Evolutionary conservation across 371 early-diverging fungal species (phyloP).

Genomic region (Fennellomyces sp.): DNA sequence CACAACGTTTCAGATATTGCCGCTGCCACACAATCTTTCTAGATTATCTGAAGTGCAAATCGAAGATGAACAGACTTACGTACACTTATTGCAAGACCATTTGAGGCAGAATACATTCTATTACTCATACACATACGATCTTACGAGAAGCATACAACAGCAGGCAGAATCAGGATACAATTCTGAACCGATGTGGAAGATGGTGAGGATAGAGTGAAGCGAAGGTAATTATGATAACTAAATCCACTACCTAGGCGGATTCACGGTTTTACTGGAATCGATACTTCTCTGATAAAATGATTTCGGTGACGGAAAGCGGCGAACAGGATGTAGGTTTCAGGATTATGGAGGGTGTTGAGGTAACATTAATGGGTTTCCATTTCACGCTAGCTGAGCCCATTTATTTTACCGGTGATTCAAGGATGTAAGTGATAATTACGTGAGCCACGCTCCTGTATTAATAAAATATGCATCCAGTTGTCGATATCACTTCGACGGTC

Average conservation of each 20-base stretch:
- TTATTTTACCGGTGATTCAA: constrained; percentile 89
- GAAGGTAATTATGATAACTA: background rate
- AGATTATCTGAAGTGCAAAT: constrained; percentile 24
- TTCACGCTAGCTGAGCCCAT: constrained; percentile 59
- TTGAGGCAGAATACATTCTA: constrained; percentile 71
- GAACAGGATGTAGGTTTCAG: constrained; percentile 37
- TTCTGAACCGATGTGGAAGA: constrained; percentile 39
- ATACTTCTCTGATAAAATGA: constrained; percentile 64
- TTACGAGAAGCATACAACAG: constrained; percentile 83
- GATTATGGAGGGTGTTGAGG: too few relatives aligned
- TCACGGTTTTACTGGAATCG: constrained; percentile 92
- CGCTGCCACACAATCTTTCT: constrained; percentile 59
- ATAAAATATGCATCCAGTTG: constrained; percentile 36
- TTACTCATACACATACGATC: constrained; percentile 82
- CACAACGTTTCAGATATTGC: constrained; percentile 62
- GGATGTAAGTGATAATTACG: constrained; percentile 67
- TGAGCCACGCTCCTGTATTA: background rate
- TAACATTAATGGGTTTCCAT: background rate
- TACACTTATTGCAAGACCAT: constrained; percentile 68
- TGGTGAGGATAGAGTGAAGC: constrained; percentile 23
- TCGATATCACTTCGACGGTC: constrained; percentile 46
- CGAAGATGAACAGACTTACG: constrained; percentile 76
- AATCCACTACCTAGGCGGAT: constrained; percentile 59
- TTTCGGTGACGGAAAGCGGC: constrained; percentile 29
- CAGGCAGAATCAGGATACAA: too few relatives aligned